Evolutionary conservation across 805 yeast genomes (phyloP).

Genomic region (Saccharomycopsis schoenii): DNA sequence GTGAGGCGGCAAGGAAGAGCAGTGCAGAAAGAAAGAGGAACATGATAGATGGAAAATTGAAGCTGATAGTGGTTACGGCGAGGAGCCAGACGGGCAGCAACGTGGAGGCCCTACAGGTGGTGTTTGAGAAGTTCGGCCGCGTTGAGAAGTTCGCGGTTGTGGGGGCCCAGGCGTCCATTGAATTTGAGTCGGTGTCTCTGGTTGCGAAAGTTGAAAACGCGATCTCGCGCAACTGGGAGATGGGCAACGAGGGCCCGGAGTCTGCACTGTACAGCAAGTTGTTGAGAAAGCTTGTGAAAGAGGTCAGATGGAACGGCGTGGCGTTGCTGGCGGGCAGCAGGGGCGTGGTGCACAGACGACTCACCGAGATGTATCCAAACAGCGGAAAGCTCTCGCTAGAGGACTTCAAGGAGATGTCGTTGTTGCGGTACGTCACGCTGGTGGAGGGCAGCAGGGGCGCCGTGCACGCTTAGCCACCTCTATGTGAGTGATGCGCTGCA

Average conservation of each 20-base stretch:
- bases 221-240: neutral
- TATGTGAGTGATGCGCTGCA: too few relatives aligned
- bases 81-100: neutral
- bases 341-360: neutral
- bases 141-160: neutral
- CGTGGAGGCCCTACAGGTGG: neutral
- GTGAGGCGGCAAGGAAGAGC: neutral
- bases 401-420: conserved; percentile 10
- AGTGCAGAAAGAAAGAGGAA: neutral
- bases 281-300: neutral
- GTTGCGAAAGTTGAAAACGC: neutral
- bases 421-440: neutral
- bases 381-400: conserved; percentile 1
- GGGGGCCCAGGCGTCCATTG: neutral
- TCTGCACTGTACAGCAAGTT: neutral
- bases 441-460: neutral
- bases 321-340: neutral
- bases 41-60: neutral
- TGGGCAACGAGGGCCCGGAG: neutral
- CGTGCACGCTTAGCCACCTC: neutral
- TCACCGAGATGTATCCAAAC: neutral
- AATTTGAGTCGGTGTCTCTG: neutral
- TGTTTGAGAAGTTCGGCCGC: neutral
- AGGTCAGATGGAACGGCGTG: neutral
- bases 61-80: neutral